Base-by-base conservation (phyloP, 2,329 filamentous ascomycete genomes). In the Fonsecaea monophora region DNA sequence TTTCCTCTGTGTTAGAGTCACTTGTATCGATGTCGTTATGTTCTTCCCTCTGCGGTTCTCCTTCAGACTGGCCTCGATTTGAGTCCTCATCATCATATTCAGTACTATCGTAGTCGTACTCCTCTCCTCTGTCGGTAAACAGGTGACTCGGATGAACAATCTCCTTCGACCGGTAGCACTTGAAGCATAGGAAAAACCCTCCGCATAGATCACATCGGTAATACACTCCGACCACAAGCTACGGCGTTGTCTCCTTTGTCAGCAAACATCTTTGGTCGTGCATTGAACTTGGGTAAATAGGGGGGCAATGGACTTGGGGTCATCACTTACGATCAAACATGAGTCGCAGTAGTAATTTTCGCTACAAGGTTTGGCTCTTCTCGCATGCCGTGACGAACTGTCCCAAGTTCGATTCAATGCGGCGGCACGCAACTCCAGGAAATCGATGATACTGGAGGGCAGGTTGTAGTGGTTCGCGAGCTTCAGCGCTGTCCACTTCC, bases 401-500 rank as follows among this genome's bases (percentile, higher is more conserved):
- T 40, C 37, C 37, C 37, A 40, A 9, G 10, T 15, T 13, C 37
- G 37, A 40, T 40, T 40, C 37, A 15, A 40, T 15, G 4, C 37
- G 37, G 37, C 37, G 37, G 37, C 37, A 40, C 37, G 37, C 10
- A 15, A 13, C 37, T 40, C 37, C 37, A 40, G 15, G 37, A 40
- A 40, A 13, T 15, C 37, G 37, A 40, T 40, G 37, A 40, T 40
- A 12, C 42, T 48, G 42, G 18, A 18, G 25, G 42, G 42, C n/a
- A 48, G 42, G 42, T 18, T 18, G n/a, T 48, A 48, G n/a, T 48
- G 42, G 42, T 48, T 48, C n/a, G n/a, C 42, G 42, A 48, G 42
- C 42, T 21, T 48, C 42, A 48, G 42, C 9, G 42, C n/a, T 21
- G 42, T 21, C n/a, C 42, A 48, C n/a, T 48, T 48, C 42, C 18